phyloP scores from a whole-genome alignment of 345 rosid genomes.

The Salix suchowensis region DNA sequence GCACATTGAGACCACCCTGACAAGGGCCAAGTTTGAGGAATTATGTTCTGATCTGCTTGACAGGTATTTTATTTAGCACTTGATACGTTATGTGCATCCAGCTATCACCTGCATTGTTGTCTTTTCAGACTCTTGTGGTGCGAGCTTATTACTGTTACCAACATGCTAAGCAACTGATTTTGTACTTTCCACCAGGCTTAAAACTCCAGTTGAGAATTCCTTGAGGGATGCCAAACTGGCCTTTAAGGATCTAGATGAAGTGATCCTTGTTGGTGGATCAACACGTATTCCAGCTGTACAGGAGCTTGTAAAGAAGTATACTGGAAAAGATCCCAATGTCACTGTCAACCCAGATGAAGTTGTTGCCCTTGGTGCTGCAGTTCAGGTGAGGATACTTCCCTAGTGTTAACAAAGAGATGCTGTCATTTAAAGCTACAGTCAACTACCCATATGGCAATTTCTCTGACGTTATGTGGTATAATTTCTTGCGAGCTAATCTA shows the following conservation, averaged over 20 bases:
- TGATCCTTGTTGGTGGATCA: slow-evolving; percentile 97
- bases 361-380: slow-evolving; percentile 98
- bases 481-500: not conserved
- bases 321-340: slow-evolving; percentile 92
- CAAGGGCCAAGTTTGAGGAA: slow-evolving; percentile 91
- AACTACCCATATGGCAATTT: not conserved
- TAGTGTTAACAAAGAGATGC: not conserved
- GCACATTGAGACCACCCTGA: slow-evolving; percentile 88
- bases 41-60: slow-evolving; percentile 86
- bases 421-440: not conserved
- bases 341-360: slow-evolving; percentile 98
- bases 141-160: not conserved
- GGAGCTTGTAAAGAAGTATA: slow-evolving; percentile 82
- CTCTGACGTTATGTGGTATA: no score
- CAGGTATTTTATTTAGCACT: slow-evolving; percentile 38
- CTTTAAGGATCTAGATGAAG: slow-evolving; percentile 83
- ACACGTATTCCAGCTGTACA: slow-evolving; percentile 98
- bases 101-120: not conserved
- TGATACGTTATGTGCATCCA: not conserved
- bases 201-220: slow-evolving; percentile 78
- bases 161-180: not conserved
- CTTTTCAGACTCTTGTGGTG: not conserved
- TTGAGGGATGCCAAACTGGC: slow-evolving; percentile 87
- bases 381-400: slow-evolving; percentile 51
- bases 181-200: slow-evolving; percentile 45